Conservation (phyloP, 495 filamentous ascomycete genomes). For the Thermochaetoides thermophila region DNA sequence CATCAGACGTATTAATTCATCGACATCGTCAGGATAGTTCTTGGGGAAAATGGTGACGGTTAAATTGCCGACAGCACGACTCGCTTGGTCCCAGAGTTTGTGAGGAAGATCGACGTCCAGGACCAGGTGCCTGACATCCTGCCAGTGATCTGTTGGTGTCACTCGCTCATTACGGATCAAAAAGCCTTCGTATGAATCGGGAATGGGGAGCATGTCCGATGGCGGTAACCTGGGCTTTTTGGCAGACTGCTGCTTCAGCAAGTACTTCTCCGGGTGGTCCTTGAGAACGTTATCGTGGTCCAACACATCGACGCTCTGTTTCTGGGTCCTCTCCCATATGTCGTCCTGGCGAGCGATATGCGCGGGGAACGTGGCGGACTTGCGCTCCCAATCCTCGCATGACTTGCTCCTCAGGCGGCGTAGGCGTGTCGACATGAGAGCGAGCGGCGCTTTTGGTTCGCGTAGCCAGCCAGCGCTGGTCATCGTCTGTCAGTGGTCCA, state of each 20-base stretch:
- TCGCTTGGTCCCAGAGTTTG: too few species aligned
- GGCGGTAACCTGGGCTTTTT: conserved; percentile 16
- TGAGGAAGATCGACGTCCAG: too few species aligned
- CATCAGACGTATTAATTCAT: conserved; percentile 59
- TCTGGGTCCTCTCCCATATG: conserved; percentile 3
- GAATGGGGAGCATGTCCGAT: conserved; percentile 38
- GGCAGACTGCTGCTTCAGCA: conserved; percentile 5
- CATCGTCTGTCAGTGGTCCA: conserved; percentile 1
- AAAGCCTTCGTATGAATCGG: conserved; percentile 26
- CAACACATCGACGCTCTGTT: conserved; percentile 12
- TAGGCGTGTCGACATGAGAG: conserved; percentile 9
- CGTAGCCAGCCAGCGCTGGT: conserved; percentile 6
- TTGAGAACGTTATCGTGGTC: conserved; percentile 22
- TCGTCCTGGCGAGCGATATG: conserved; percentile 3
- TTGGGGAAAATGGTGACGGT: conserved; percentile 70
- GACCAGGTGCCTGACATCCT: conserved; percentile 74
- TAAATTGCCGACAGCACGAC: conserved; percentile 60
- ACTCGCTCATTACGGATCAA: conserved; percentile 50
- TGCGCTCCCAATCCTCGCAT: conserved; percentile 2
- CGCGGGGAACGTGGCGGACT: conserved; percentile 1
- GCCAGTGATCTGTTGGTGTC: conserved; percentile 69
- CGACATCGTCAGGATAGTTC: conserved; percentile 66
- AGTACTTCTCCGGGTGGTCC: conserved; percentile 22
- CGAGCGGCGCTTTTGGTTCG: conserved; percentile 9
- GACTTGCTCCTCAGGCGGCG: conserved; percentile 1